Percentiles rank a stretch among this genome's conserved stretches.
Conservation (phyloP, 768 basidiomycete species). For the Phaeolepiota aurea region DNA sequence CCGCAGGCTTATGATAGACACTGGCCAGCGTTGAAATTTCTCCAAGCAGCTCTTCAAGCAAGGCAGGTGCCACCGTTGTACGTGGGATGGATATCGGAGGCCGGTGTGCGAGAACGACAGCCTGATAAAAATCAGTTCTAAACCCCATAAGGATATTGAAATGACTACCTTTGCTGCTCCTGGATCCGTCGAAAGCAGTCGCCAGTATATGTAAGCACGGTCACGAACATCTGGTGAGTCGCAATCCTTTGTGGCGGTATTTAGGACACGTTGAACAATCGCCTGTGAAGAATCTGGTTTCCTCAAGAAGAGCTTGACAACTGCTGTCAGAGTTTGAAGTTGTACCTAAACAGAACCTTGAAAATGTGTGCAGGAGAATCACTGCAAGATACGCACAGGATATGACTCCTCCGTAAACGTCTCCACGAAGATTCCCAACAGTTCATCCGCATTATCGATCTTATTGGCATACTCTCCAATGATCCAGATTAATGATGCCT, state of each 20-base stretch:
- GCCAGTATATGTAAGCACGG: conserved; percentile 97
- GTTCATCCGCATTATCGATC: conserved; percentile 94
- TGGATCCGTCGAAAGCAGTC: conserved; percentile 88
- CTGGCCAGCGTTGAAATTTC: conserved; percentile 88
- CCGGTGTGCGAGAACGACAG: conserved; percentile 83
- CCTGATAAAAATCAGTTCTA: conserved; percentile 17
- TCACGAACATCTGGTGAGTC: conserved; percentile 96
- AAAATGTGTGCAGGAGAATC: conserved; percentile 3
- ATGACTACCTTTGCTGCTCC: conserved; percentile 80
- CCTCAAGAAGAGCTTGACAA: conserved; percentile 93
- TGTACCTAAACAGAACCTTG: conserved; percentile 38
- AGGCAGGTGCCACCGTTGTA: conserved; percentile 79
- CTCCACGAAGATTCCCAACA: conserved; percentile 85
- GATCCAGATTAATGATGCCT: conserved; percentile 98
- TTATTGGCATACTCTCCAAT: conserved; percentile 97
- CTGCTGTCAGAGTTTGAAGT: conserved; percentile 83
- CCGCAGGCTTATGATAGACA: conserved; percentile 95
- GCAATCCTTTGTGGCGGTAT: conserved; percentile 94
- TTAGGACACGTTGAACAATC: conserved; percentile 85
- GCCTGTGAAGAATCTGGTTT: conserved; percentile 91
- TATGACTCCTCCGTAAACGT: conserved; percentile 92
- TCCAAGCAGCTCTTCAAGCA: conserved; percentile 85
- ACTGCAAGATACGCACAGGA: conserved; percentile 44
- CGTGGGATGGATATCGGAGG: conserved; percentile 92
- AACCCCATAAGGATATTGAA: not conserved